Evolutionary conservation across 2,329 filamentous ascomycete genomes (phyloP).

Genomic region (Pestalotiopsis sp.): DNA sequence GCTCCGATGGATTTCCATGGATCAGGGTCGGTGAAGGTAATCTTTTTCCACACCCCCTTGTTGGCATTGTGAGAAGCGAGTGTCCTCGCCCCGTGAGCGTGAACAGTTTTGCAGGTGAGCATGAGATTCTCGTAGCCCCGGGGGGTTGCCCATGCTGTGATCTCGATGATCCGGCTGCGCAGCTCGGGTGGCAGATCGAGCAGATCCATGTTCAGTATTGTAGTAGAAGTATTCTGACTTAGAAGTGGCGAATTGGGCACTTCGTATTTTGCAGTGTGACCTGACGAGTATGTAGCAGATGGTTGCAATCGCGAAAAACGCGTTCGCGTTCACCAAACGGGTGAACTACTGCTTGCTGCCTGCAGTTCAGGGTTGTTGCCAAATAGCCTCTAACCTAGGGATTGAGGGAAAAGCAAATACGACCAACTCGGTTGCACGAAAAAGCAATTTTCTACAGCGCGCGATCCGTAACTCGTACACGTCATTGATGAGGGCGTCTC

Average conservation of each 20-base stretch:
- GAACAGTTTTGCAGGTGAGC: slow-evolving; percentile 17
- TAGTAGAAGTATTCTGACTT: neutral
- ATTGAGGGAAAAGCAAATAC: too few species aligned
- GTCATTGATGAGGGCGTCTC: too few species aligned
- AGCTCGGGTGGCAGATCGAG: slow-evolving; percentile 17
- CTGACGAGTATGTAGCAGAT: too few species aligned
- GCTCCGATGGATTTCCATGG: neutral
- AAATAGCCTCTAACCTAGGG: too few species aligned
- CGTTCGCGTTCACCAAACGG: too few species aligned
- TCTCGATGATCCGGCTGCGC: slow-evolving; percentile 15
- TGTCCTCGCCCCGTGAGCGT: slow-evolving; percentile 15
- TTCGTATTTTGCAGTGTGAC: neutral
- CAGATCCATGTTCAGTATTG: slow-evolving; percentile 14
- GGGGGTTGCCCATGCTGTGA: slow-evolving; percentile 16
- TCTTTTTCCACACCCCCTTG: slow-evolving; percentile 5
- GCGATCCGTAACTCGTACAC: too few species aligned
- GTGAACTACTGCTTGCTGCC: too few species aligned
- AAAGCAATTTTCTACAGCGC: too few species aligned
- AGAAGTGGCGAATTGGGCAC: neutral
- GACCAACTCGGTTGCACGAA: too few species aligned
- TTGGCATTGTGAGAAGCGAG: slow-evolving; percentile 11
- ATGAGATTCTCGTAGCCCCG: slow-evolving; percentile 21
- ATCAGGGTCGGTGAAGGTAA: neutral
- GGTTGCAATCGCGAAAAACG: too few species aligned
- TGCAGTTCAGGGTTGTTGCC: too few species aligned